A percentile compares a stretch with the other conserved stretches of the same genome.
These are phyloP conservation scores for Talaromyces sp. DNA, from an alignment of 2,329 filamentous ascomycete species.

Conservation along the genomic window DNA sequence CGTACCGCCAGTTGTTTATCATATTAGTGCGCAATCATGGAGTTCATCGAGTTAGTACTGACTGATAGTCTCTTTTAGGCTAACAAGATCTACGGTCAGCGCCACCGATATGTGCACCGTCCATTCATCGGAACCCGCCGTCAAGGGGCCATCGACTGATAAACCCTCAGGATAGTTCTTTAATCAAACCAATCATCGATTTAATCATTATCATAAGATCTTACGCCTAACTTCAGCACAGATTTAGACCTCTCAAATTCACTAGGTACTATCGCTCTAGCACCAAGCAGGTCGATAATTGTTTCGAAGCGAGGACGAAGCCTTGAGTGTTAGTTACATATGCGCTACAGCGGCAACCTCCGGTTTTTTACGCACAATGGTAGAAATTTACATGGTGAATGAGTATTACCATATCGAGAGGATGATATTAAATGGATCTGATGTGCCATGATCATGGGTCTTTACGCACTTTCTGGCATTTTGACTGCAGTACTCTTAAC, in stretches of 20 bases:
- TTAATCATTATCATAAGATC: slow-evolving; percentile 1
- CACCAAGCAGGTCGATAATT: background rate
- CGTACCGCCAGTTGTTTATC: background rate
- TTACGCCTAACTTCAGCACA: background rate
- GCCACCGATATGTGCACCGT: background rate
- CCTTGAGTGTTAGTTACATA: background rate
- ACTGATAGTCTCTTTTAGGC: background rate
- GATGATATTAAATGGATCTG: background rate
- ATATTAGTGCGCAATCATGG: background rate
- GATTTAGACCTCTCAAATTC: background rate
- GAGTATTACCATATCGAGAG: background rate
- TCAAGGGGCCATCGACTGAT: background rate
- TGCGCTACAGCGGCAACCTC: background rate
- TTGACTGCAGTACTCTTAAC: background rate
- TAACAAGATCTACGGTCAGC: background rate
- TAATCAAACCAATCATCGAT: slow-evolving; percentile 6
- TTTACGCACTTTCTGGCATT: background rate
- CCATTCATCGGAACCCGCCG: slow-evolving; percentile 5
- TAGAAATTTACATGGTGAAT: background rate
- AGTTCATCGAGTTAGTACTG: background rate
- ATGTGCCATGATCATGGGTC: background rate
- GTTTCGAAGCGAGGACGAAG: background rate
- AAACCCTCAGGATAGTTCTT: background rate
- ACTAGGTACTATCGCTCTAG: background rate
- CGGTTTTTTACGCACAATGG: background rate